Conservation (phyloP, 2,329 filamentous ascomycete genomes). For the Cladosporium sp. region DNA sequence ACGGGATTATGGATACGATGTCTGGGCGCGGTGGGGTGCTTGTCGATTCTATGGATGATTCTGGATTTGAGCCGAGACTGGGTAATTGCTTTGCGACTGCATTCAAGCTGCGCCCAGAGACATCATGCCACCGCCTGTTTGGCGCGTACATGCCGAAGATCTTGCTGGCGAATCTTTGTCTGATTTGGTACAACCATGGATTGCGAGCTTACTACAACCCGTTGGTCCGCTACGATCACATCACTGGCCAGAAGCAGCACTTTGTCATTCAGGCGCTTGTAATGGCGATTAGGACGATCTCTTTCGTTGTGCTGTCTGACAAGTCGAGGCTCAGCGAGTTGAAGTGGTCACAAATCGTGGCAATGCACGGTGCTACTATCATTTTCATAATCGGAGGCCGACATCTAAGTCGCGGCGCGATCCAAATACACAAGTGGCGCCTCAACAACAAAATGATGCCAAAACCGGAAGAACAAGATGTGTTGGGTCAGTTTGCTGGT, state of each 20-base stretch:
- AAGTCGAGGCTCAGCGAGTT: conserved; percentile 9
- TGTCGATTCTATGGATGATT: neutral
- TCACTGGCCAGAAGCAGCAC: conserved; percentile 19
- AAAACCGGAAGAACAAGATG: conserved; percentile 33
- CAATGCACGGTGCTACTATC: conserved; percentile 59
- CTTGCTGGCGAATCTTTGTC: conserved; percentile 28
- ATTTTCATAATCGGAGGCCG: conserved; percentile 51
- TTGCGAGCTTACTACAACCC: conserved; percentile 35
- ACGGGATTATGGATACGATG: conserved; percentile 19
- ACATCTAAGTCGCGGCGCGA: conserved; percentile 28
- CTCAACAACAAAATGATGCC: conserved; percentile 38
- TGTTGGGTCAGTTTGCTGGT: conserved; percentile 34
- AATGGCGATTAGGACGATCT: conserved; percentile 56
- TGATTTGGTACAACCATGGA: conserved; percentile 40
- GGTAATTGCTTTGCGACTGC: conserved; percentile 20
- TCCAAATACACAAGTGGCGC: conserved; percentile 34
- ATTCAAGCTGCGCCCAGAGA: conserved; percentile 24
- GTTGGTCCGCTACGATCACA: conserved; percentile 18
- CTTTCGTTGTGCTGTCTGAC: conserved; percentile 25
- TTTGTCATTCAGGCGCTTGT: conserved; percentile 46
- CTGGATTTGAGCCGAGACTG: neutral
- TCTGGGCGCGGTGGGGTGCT: neutral
- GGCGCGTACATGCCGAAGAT: conserved; percentile 30
- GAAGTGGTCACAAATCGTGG: conserved; percentile 40
- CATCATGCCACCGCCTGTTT: conserved; percentile 30